Percentiles rank a stretch among this genome's conserved stretches.
Conservation (phyloP, 2,329 filamentous ascomycete genomes). For the Fulvia fulva region DNA sequence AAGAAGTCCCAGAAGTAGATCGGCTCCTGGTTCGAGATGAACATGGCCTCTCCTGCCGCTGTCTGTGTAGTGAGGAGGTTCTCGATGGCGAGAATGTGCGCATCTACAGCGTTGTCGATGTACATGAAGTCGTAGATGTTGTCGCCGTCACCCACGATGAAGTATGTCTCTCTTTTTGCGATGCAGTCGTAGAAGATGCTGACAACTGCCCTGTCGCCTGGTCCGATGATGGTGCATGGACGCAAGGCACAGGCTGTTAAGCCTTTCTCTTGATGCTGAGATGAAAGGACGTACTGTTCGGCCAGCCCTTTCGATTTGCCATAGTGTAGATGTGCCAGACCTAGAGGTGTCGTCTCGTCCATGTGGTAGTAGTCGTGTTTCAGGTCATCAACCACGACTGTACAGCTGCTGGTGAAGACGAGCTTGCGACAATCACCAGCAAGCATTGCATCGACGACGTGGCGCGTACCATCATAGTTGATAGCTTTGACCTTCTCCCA, state of each 20-base stretch:
- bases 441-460: constrained; percentile 70
- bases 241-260: constrained; percentile 62
- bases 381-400: constrained; percentile 76
- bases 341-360: constrained; percentile 75
- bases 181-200: constrained; percentile 71
- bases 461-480: constrained; percentile 81
- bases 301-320: constrained; percentile 86
- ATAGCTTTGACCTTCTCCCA: constrained; percentile 68
- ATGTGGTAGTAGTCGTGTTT: constrained; percentile 74
- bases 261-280: constrained; percentile 52
- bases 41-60: constrained; percentile 75
- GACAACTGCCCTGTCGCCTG: constrained; percentile 75
- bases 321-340: constrained; percentile 72
- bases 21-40: constrained; percentile 85
- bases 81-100: constrained; percentile 74
- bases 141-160: constrained; percentile 73
- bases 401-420: constrained; percentile 87
- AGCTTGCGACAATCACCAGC: constrained; percentile 70
- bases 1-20: constrained; percentile 90
- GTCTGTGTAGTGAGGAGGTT: constrained; percentile 63
- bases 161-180: constrained; percentile 62
- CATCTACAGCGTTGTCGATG: constrained; percentile 67
- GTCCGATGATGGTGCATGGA: constrained; percentile 85
- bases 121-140: constrained; percentile 71
- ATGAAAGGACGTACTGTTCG: constrained; percentile 70